Evolutionary conservation across 2,329 filamentous ascomycete genomes (phyloP), one percentile per base, ranked within the genome.

Genomic region (Cercospora sesami): DNA sequence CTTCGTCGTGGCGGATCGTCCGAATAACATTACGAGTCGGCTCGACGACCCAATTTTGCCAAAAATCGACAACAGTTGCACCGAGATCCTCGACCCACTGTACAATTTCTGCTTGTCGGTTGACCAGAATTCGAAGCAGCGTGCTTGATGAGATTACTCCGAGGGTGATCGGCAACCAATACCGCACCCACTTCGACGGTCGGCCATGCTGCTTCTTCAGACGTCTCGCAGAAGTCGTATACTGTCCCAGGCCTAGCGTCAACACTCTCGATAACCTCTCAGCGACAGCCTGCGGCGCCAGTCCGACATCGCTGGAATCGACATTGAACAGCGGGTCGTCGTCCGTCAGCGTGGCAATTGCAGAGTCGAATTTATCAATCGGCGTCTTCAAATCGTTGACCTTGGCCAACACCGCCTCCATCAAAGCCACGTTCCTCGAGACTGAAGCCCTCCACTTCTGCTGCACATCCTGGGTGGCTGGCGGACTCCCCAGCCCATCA

Each of bases 11-110:
- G 5, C 94, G 89, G 73, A 99, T 98, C 0, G 95, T 99, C 60
- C 90, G 89, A 67, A 99, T 87, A 18, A 99, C 85, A 77, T 93
- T 94, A 74, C 88, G 88, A 0, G 89, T 85, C 0, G 95, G 95
- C 71, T 96, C 91, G 10, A 99, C 83, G 3, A 99, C 91, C 95
- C 95, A 99, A 78, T 99, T 99, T 68, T 89, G 85, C 91, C 94
- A 97, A 78, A 99, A 99, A 79, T 96, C 94, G 64, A 91, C 86
- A 0, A 89, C 82, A 0, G 95, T 99, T 1, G 83, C 82, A 7
- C 93, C 94, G 28, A 97, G 81, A 71, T 95, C 91, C 39, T 86
- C 84, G 55, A 96, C 83, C 93, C 94, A 97, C 58, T 88, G 85
- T 28, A 92, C 72, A 21, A 99, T 90, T 72, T 94, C 91, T 21